Conservation (phyloP, 2,329 filamentous ascomycete genomes). For the Chalaropsis ovoidea region DNA sequence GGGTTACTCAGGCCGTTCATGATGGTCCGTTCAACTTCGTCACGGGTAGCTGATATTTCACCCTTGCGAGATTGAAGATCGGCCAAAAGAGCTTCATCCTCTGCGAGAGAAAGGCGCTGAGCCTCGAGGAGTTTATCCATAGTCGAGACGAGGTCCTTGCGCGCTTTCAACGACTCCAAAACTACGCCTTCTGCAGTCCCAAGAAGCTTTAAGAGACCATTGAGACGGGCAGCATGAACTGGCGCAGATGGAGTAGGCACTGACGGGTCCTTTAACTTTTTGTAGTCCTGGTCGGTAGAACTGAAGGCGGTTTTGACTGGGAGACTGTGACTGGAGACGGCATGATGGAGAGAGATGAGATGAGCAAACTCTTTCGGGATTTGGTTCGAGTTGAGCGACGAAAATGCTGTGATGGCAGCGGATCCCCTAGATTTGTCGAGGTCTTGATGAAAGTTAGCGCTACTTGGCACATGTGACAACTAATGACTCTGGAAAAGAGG, state of each 20-base stretch:
- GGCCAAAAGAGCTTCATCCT: slow-evolving; percentile 57
- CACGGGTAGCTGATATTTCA: slow-evolving; percentile 71
- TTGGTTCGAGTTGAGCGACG: slow-evolving; percentile 44
- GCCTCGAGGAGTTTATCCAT: slow-evolving; percentile 72
- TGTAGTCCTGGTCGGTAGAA: slow-evolving; percentile 69
- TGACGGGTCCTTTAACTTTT: slow-evolving; percentile 66
- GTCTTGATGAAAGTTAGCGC: slow-evolving; percentile 36
- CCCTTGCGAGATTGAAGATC: slow-evolving; percentile 57
- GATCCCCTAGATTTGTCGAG: slow-evolving; percentile 51
- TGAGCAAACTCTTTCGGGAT: slow-evolving; percentile 68
- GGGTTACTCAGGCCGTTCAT: slow-evolving; percentile 68
- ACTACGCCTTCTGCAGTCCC: slow-evolving; percentile 83
- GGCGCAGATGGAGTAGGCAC: slow-evolving; percentile 65
- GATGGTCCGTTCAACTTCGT: slow-evolving; percentile 81
- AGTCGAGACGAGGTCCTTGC: slow-evolving; percentile 63
- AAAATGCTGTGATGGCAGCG: slow-evolving; percentile 40
- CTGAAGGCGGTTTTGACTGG: slow-evolving; percentile 56
- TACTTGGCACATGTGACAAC: not conserved
- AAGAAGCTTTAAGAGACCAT: slow-evolving; percentile 78
- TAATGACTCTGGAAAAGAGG: not conserved
- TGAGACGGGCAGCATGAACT: slow-evolving; percentile 82
- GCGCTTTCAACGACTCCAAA: slow-evolving; percentile 77
- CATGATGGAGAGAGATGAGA: slow-evolving; percentile 63
- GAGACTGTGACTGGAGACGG: slow-evolving; percentile 60
- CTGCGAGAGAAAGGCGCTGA: slow-evolving; percentile 57